These are phyloP conservation scores for Diaporthe batatas DNA, from an alignment of 2,329 filamentous ascomycete genomes.

Conservation along the genomic window DNA sequence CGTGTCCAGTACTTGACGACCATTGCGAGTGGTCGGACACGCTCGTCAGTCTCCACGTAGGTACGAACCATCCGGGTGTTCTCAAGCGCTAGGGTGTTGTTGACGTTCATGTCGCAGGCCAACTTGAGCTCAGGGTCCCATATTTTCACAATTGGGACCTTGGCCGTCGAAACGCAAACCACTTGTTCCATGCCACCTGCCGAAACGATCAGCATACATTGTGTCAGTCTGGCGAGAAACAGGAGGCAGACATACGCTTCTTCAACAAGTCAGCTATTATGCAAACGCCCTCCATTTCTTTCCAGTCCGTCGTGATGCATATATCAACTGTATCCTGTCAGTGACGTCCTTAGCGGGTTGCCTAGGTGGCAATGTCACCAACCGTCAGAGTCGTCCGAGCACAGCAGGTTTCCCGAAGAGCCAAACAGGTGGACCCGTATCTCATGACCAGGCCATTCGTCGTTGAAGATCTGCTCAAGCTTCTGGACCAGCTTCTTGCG, in stretches of 20 bases:
- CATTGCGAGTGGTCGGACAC: conserved; percentile 94
- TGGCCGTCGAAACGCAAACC: conserved; percentile 92
- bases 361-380: conserved; percentile 52
- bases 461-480: conserved; percentile 87
- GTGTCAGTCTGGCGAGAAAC: neutral
- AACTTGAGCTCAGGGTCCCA: conserved; percentile 95
- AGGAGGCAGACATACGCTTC: conserved; percentile 72
- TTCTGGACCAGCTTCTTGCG: conserved; percentile 85
- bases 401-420: conserved; percentile 95
- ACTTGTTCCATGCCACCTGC: conserved; percentile 97
- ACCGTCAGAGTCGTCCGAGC: conserved; percentile 97
- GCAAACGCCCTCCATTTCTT: conserved; percentile 89
- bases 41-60: conserved; percentile 92
- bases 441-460: conserved; percentile 90
- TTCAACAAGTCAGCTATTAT: conserved; percentile 88
- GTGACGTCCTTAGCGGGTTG: conserved; percentile 34
- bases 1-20: conserved; percentile 98
- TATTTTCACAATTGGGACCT: conserved; percentile 98
- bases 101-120: conserved; percentile 98
- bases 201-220: conserved; percentile 28
- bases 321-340: conserved; percentile 81
- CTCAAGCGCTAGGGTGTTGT: conserved; percentile 93
- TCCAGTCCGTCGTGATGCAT: conserved; percentile 94
- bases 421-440: conserved; percentile 96
- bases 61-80: conserved; percentile 99